A percentile compares a stretch with the other conserved stretches of the same genome.
Evolutionary conservation across 257 asterid genomes (phyloP).

Genomic region (Solanum paucissectum): DNA sequence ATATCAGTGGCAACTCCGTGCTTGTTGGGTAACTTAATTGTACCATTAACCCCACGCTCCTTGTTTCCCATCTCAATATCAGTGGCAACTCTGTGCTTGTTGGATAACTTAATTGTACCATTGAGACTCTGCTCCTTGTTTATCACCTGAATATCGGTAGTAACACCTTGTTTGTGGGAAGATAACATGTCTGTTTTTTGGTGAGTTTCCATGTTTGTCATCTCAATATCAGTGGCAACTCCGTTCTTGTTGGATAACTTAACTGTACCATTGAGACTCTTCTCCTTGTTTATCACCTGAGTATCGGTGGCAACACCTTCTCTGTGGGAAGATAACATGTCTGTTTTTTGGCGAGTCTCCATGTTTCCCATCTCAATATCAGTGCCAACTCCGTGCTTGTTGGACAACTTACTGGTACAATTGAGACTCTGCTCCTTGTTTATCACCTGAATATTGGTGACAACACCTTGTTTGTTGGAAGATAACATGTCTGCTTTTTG

Average conservation of each 20-base stretch:
- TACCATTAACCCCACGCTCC: slow-evolving; percentile 32
- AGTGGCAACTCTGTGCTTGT: slow-evolving; percentile 18
- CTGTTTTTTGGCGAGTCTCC: slow-evolving; percentile 13
- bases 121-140: slow-evolving; percentile 17
- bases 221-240: slow-evolving; percentile 9
- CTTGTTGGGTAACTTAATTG: slow-evolving; percentile 16
- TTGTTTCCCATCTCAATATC: slow-evolving; percentile 11
- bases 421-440: slow-evolving; percentile 19
- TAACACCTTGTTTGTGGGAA: slow-evolving; percentile 16
- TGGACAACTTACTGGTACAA: slow-evolving; percentile 30
- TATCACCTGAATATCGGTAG: slow-evolving; percentile 12
- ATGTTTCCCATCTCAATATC: slow-evolving; percentile 10
- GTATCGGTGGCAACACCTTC: slow-evolving; percentile 13
- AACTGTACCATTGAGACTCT: slow-evolving; percentile 29
- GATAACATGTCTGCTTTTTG: slow-evolving; percentile 19
- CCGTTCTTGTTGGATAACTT: slow-evolving; percentile 22
- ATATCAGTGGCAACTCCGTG: slow-evolving; percentile 14
- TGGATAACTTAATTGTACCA: slow-evolving; percentile 25
- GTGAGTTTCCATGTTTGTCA: slow-evolving; percentile 15
- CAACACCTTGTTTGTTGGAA: slow-evolving; percentile 17
- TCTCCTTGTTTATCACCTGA: slow-evolving; percentile 12
- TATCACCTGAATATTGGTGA: slow-evolving; percentile 13
- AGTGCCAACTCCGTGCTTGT: slow-evolving; percentile 16
- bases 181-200: slow-evolving; percentile 18
- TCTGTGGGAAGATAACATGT: slow-evolving; percentile 16